Base-by-base conservation (phyloP, 139 green algal genomes). In the Picochlorum sp. region DNA sequence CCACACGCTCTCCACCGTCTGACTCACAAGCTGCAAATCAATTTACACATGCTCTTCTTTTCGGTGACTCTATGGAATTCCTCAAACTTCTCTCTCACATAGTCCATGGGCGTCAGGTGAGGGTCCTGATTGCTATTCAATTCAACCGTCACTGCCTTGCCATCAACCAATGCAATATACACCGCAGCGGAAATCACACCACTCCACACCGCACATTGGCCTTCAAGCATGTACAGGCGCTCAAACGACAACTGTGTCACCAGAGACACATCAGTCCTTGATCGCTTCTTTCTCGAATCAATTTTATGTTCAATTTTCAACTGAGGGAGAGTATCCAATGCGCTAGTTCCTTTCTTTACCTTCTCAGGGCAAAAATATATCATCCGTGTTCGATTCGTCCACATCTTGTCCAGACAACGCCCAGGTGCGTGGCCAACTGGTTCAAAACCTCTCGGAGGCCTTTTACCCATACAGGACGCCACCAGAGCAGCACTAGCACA, bases 111-210 rank as follows among this genome's bases (percentile, higher is more conserved):
- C 4, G 51, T 59, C n/a, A 78, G 66, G 14, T 55, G 61, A n/a
- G 71, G 71, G 55, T 78, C 62, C 60, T 78, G 71, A 60, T 78
- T 78, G 71, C 41, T 63, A 54, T 74, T 78, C 7, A 78, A 61
- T 57, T 70, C 65, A 34, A 75, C 72, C 2, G 54, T 68, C 28
- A 79, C 73, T 45, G 60, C 69, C 57, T 62, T 52, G 49, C 63
- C 69, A 32, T 74, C 56, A 15, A 78, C 57, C 16, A 77, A 61
- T 6, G 76, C 72, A 26, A 74, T 75, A 64, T 83, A 83, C 9
- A 83, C 72, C 6, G 76, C 72, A 14, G 74, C 76, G 41, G 72
- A 81, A 49, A 76, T 81, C 60, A 81, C 62, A 34, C 76, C 76
- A 55, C 56, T 65, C 76, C 76, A 83, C 10, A 76, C 63, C n/a